Percentiles rank a stretch among this genome's conserved stretches.
These are phyloP conservation scores for Russula griseocarnosa DNA, from an alignment of 768 basidiomycete species.

Conservation along the genomic window DNA sequence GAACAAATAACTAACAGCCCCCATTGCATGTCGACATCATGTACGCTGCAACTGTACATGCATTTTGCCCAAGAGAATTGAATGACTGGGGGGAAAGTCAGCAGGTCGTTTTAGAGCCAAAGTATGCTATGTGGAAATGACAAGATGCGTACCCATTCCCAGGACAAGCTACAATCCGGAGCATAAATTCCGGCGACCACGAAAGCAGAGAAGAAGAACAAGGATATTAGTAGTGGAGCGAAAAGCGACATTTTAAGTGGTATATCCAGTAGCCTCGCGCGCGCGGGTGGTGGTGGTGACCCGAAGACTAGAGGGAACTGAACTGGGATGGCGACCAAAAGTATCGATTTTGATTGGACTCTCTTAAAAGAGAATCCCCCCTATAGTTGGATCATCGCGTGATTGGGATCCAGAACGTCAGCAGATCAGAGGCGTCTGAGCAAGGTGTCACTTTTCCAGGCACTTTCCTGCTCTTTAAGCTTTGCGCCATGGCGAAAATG, in stretches of 20 bases:
- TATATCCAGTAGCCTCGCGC: too few species aligned
- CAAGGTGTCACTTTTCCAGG: too few species aligned
- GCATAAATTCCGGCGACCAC: background rate
- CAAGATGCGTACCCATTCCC: background rate
- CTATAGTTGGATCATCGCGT: too few species aligned
- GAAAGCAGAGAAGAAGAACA: background rate
- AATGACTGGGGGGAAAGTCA: background rate
- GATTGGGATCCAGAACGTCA: too few species aligned
- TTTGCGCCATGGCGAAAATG: too few species aligned
- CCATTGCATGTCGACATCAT: background rate
- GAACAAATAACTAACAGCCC: background rate
- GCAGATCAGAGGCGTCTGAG: too few species aligned
- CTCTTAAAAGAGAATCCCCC: too few species aligned
- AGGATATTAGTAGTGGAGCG: background rate
- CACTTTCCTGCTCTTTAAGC: too few species aligned
- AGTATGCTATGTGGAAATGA: background rate
- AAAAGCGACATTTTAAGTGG: background rate
- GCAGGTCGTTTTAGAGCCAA: background rate
- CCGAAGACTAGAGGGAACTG: too few species aligned
- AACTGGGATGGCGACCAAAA: too few species aligned
- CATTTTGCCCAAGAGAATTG: conserved; percentile 3
- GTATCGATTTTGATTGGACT: too few species aligned
- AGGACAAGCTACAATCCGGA: background rate
- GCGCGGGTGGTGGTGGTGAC: too few species aligned
- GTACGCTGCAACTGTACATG: background rate